Conservation (phyloP, 2,329 filamentous ascomycete genomes). For the Madurella fahalii region DNA sequence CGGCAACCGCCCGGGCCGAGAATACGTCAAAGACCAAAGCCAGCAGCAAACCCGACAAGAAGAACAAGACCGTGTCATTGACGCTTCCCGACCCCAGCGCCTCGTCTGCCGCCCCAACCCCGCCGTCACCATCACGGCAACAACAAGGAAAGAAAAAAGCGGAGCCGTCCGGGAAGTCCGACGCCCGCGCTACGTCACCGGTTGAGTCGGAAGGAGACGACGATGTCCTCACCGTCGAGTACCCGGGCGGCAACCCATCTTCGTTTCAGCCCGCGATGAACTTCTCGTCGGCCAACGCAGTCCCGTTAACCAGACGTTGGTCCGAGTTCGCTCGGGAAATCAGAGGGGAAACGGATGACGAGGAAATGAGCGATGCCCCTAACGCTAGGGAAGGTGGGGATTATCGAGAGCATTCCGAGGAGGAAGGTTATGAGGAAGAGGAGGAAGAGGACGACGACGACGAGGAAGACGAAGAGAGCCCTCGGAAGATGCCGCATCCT, state of each 20-base stretch:
- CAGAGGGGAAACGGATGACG: constrained; percentile 37
- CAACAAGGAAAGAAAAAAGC: constrained; percentile 8
- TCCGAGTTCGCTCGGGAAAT: constrained; percentile 50
- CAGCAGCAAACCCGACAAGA: constrained; percentile 23
- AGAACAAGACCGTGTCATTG: constrained; percentile 34
- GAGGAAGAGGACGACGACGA: constrained; percentile 16
- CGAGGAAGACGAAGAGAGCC: constrained; percentile 29
- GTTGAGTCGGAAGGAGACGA: constrained; percentile 40
- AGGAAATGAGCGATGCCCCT: constrained; percentile 22
- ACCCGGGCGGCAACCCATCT: constrained; percentile 48
- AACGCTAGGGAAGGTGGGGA: constrained; percentile 29
- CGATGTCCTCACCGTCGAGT: constrained; percentile 55
- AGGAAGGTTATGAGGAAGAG: constrained; percentile 17
- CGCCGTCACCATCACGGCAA: not conserved
- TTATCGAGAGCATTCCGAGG: constrained; percentile 10
- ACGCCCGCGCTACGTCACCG: constrained; percentile 19
- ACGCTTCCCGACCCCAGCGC: constrained; percentile 33
- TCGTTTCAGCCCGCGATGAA: constrained; percentile 33
- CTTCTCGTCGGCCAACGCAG: constrained; percentile 48
- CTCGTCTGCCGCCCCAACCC: constrained; percentile 18
- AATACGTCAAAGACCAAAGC: constrained; percentile 23
- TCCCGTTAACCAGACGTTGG: constrained; percentile 41
- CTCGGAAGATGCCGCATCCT: constrained; percentile 9
- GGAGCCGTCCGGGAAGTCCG: constrained; percentile 31
- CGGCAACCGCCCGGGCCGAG: constrained; percentile 15